Evolutionary conservation across 1,139 yeast genomes (phyloP).

Genomic region (Debaryomyces nepalensis): DNA sequence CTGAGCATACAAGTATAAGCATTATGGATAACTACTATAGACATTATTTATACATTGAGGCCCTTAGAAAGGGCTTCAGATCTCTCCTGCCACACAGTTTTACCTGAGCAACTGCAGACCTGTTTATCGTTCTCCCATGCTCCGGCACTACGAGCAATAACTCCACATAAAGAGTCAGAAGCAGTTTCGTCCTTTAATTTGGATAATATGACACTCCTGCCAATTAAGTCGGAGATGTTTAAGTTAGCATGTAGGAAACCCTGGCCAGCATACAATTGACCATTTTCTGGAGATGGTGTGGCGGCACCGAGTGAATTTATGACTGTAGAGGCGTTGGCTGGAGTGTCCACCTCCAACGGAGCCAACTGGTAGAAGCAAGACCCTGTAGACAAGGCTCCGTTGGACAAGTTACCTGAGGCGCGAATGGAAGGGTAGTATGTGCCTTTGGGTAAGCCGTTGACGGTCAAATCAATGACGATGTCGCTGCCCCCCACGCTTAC

Average conservation of each 20-base stretch:
- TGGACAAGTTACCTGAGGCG: conserved; percentile 72
- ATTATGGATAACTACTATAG: conserved; percentile 4
- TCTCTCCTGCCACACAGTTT: conserved; percentile 95
- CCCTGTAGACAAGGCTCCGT: conserved; percentile 78
- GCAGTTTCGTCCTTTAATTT: conserved; percentile 42
- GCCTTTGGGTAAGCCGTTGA: conserved; percentile 71
- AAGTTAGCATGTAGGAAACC: conserved; percentile 63
- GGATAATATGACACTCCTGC: conserved; percentile 75
- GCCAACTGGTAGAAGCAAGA: conserved; percentile 49
- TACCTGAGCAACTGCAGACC: conserved; percentile 94
- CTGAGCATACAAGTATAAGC: conserved; percentile 3
- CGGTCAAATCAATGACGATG: conserved; percentile 73
- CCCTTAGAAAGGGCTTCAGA: conserved; percentile 69
- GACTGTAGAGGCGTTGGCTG: conserved; percentile 37
- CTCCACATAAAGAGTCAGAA: conserved; percentile 69
- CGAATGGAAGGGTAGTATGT: conserved; percentile 72
- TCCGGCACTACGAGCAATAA: conserved; percentile 95
- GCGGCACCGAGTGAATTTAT: conserved; percentile 46
- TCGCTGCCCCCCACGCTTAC: conserved; percentile 63
- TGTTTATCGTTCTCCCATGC: conserved; percentile 94
- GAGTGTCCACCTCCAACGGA: conserved; percentile 48
- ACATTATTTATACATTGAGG: conserved; percentile 26
- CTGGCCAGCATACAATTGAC: conserved; percentile 57
- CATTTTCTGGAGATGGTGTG: conserved; percentile 19
- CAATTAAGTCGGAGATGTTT: conserved; percentile 68